phyloP scores from a whole-genome alignment of 306 rosid species.

The Argentina anserina region DNA sequence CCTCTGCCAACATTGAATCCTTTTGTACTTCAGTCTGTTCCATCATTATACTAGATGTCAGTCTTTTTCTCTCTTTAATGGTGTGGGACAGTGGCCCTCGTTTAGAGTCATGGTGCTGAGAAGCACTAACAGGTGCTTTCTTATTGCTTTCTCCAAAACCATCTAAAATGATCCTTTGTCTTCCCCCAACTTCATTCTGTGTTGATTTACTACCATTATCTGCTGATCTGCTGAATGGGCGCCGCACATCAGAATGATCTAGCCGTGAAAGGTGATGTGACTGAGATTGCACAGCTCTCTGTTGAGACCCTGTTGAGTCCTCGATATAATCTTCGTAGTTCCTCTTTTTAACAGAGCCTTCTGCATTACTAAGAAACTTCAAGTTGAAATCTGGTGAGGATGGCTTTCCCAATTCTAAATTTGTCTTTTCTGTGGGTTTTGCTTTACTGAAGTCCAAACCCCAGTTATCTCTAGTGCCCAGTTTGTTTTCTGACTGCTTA shows the following conservation, averaged over 20 bases:
- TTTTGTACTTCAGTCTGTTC: conserved; percentile 59
- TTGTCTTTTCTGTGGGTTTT: conserved; percentile 48
- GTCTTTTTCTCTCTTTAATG: conserved; percentile 55
- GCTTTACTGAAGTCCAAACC: conserved; percentile 51
- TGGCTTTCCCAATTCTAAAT: conserved; percentile 49
- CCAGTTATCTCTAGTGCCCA: conserved; percentile 48
- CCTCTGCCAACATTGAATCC: conserved; percentile 58
- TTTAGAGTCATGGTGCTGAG: conserved; percentile 47
- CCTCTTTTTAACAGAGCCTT: conserved; percentile 44
- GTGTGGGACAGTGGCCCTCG: conserved; percentile 43
- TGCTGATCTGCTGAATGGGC: conserved; percentile 37
- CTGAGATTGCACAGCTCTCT: conserved; percentile 50
- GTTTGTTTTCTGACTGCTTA: conserved; percentile 56
- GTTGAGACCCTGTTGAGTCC: conserved; percentile 55
- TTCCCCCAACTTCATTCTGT: conserved; percentile 45
- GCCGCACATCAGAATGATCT: conserved; percentile 52
- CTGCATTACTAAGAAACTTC: conserved; percentile 51
- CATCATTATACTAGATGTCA: conserved; percentile 40
- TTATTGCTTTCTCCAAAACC: conserved; percentile 68
- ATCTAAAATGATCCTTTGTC: conserved; percentile 53
- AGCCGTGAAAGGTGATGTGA: conserved; percentile 44
- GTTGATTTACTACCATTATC: conserved; percentile 50
- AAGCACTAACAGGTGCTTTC: conserved; percentile 43
- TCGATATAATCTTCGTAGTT: conserved; percentile 58
- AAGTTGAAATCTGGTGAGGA: conserved; percentile 46